Conservation (phyloP, 768 basidiomycete genomes). For the Dioszegia crocea region DNA sequence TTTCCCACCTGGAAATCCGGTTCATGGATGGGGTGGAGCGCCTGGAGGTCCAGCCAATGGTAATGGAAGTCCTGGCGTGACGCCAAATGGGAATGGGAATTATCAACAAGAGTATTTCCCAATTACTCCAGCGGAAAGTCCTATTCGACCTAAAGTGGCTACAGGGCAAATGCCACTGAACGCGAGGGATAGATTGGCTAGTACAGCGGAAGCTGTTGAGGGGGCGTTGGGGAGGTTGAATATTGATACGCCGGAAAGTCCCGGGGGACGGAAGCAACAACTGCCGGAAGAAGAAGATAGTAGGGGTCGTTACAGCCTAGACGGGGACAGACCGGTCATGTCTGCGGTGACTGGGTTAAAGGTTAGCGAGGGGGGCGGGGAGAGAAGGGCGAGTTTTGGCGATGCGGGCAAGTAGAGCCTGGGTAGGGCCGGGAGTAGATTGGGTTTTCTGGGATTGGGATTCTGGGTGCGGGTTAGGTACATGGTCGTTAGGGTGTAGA, state of each 20-base stretch:
- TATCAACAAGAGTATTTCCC: conserved; percentile 12
- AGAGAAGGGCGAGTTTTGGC: conserved; percentile 30
- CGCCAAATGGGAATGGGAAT: neutral
- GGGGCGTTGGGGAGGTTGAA: neutral
- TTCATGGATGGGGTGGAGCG: conserved; percentile 13
- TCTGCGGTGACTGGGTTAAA: neutral
- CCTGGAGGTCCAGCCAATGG: neutral
- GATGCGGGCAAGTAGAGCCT: conserved; percentile 10
- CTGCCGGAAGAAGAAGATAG: conserved; percentile 3
- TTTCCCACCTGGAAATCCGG: conserved; percentile 27
- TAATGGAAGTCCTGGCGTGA: neutral
- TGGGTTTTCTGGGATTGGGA: neutral
- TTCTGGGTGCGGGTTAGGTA: neutral
- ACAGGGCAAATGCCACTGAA: conserved; percentile 11
- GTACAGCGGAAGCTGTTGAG: neutral
- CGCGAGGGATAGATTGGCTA: conserved; percentile 27
- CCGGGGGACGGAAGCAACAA: too few species aligned
- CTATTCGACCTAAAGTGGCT: neutral
- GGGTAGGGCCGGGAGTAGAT: too few species aligned
- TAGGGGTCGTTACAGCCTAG: conserved; percentile 12
- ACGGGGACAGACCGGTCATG: conserved; percentile 15
- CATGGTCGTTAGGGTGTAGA: neutral
- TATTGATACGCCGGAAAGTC: too few species aligned
- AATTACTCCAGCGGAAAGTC: neutral
- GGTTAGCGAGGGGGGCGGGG: conserved; percentile 3